Base-by-base conservation (phyloP, 208 protist species). In the Acanthamoeba triangularis region DNA sequence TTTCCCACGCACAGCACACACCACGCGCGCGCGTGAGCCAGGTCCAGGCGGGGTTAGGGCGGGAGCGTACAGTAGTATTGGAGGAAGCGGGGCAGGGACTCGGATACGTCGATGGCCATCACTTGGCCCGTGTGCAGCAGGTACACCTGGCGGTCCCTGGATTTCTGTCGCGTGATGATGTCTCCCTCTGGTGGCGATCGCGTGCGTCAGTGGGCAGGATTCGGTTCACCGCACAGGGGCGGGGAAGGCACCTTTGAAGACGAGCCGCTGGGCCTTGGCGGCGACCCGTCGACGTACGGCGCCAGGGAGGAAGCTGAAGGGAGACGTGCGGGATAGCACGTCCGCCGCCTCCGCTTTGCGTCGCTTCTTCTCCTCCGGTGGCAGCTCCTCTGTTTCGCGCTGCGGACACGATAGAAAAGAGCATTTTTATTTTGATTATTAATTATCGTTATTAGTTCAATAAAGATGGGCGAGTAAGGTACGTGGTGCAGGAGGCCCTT, bases 331-430 rank as follows among this genome's bases (percentile, higher is more conserved):
- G 33, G 72, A 49, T 13, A 80, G 33, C 72, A 80, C 35, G 18
- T 80, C 33, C 6, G 41, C 14, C 7, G 72, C 72, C 41, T 80
- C 72, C 10, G 33, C 72, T 35, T 11, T 30, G 7, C 72, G 72
- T 5, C 72, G 72, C 72, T 80, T 80, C 33, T 80, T 80, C 72
- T 80, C 72, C 72, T 80, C 72, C 20, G 72, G 72, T 16, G 72
- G 72, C 18, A 80, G 72, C 72, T 80, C 25, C 33, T 80, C 72
- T 20, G 28, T 16, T n/a, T 80, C 72, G 1, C 41, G 30, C 72
- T 80, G 72, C 69, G 1, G 37, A 30, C 23, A 35, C 30, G n/a
- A n/a, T n/a, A n/a, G n/a, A n/a, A n/a, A n/a, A n/a, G n/a, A n/a
- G n/a, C n/a, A 41, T 41, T 41, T 41, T 41, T 41, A 41, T 3